Percentiles rank a stretch among this genome's conserved stretches.
Conservation (phyloP, 1,284 basidiomycete species). For the Trametes versicolor region DNA sequence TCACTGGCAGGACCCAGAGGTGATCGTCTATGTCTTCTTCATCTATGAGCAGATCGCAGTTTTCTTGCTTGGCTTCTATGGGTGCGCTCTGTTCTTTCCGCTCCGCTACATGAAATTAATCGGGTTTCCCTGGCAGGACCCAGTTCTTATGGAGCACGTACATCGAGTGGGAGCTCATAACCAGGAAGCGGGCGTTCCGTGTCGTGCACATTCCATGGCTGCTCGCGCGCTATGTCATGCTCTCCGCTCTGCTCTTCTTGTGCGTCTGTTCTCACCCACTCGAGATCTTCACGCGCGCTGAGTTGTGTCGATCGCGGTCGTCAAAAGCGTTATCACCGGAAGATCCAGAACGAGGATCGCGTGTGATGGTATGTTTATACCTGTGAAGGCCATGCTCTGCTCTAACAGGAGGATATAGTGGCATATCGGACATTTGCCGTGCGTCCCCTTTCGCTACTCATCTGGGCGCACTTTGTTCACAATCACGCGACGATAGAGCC, state of each 20-base stretch:
- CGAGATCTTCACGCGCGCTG: background rate
- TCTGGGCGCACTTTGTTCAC: background rate
- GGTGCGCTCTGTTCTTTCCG: conserved; percentile 11
- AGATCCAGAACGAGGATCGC: conserved; percentile 8
- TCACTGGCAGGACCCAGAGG: conserved; percentile 25
- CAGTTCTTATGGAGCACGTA: conserved; percentile 17
- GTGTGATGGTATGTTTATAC: conserved; percentile 22
- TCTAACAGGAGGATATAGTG: background rate
- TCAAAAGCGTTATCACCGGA: conserved; percentile 18
- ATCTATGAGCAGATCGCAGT: conserved; percentile 26
- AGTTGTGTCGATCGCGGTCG: background rate
- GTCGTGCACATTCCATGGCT: conserved; percentile 27
- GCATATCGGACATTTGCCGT: conserved; percentile 25
- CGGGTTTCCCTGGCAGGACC: conserved; percentile 7
- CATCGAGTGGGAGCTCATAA: conserved; percentile 29
- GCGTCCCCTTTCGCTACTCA: background rate
- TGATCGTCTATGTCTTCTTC: conserved; percentile 21
- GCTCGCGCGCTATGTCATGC: conserved; percentile 27
- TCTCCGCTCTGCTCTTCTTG: conserved; percentile 27
- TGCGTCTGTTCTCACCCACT: conserved; percentile 3
- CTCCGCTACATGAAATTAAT: background rate
- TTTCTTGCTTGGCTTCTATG: conserved; percentile 30
- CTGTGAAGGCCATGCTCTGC: background rate
- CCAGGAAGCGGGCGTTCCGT: conserved; percentile 21
- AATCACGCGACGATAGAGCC: background rate